Percentiles rank a stretch among this genome's conserved stretches.
These are phyloP conservation scores for Artemisia annua DNA, from an alignment of 129 eudicot species.

Conservation along the genomic window DNA sequence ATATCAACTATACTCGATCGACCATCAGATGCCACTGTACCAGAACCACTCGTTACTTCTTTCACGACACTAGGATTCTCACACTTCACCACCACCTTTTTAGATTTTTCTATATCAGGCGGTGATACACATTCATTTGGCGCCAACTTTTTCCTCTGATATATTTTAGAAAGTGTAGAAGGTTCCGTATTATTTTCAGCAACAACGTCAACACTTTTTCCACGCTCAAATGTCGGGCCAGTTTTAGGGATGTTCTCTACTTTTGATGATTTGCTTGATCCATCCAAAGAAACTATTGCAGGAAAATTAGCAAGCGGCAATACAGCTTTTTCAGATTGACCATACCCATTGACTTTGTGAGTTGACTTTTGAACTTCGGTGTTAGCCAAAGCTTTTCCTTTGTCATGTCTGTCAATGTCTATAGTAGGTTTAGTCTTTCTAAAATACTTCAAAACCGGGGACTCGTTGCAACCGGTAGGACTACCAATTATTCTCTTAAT, in stretches of 20 bases:
- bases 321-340: constrained; percentile 21
- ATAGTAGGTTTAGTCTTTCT: not conserved
- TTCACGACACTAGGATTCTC: constrained; percentile 20
- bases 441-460: constrained; percentile 17
- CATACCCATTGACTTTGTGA: constrained; percentile 9
- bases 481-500: constrained; percentile 17
- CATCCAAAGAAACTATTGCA: not conserved
- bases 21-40: constrained; percentile 17
- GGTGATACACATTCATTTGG: constrained; percentile 69
- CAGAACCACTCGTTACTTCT: constrained; percentile 22
- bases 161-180: constrained; percentile 26
- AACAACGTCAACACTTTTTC: constrained; percentile 22
- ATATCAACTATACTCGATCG: constrained; percentile 24
- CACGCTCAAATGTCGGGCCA: constrained; percentile 19
- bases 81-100: constrained; percentile 31
- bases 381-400: constrained; percentile 34
- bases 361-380: constrained; percentile 29
- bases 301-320: constrained; percentile 20
- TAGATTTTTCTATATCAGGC: constrained; percentile 48
- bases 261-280: constrained; percentile 15
- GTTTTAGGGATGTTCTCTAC: constrained; percentile 17
- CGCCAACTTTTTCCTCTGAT: constrained; percentile 52
- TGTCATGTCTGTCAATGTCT: constrained; percentile 16
- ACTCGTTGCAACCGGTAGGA: constrained; percentile 12
- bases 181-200: constrained; percentile 26